These are phyloP conservation scores for Hypoxylon perforatum DNA, from an alignment of 495 filamentous ascomycete species.

Conservation along the genomic window DNA sequence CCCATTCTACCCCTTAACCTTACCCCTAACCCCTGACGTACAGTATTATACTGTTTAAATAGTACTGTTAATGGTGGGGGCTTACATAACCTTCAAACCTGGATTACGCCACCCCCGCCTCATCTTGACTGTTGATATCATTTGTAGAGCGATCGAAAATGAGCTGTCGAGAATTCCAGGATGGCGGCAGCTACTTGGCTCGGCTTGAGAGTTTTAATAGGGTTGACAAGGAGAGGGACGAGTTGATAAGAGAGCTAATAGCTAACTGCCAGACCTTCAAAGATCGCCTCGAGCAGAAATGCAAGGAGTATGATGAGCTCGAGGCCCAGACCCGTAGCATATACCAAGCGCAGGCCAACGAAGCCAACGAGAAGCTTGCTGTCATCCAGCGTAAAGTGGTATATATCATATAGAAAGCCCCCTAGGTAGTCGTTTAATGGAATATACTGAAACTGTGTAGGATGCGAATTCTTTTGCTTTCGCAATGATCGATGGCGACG, in stretches of 20 bases:
- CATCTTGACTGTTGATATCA: too few species aligned
- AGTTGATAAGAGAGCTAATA: slow-evolving; percentile 32
- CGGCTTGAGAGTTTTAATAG: slow-evolving; percentile 25
- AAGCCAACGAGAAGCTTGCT: slow-evolving; percentile 20
- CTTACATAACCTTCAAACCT: too few species aligned
- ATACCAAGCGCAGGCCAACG: slow-evolving; percentile 31
- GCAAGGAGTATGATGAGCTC: slow-evolving; percentile 24
- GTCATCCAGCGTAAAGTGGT: slow-evolving; percentile 30
- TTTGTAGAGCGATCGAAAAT: too few species aligned
- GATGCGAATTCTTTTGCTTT: slow-evolving; percentile 65
- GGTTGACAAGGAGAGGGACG: slow-evolving; percentile 30
- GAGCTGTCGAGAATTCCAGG: slow-evolving; percentile 7
- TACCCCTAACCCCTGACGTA: too few species aligned
- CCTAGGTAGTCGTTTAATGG: neutral
- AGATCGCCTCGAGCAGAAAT: slow-evolving; percentile 30
- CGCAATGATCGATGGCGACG: slow-evolving; percentile 71
- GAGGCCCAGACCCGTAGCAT: slow-evolving; percentile 24
- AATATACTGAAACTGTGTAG: slow-evolving; percentile 19
- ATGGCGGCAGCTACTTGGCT: slow-evolving; percentile 18
- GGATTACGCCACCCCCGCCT: too few species aligned
- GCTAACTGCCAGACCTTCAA: slow-evolving; percentile 24
- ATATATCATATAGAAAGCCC: neutral
- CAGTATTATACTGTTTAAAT: too few species aligned
- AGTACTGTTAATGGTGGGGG: too few species aligned
- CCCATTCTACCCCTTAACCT: too few species aligned